Conservation (phyloP, 1,284 basidiomycete species). For the Malassezia dermatis region DNA sequence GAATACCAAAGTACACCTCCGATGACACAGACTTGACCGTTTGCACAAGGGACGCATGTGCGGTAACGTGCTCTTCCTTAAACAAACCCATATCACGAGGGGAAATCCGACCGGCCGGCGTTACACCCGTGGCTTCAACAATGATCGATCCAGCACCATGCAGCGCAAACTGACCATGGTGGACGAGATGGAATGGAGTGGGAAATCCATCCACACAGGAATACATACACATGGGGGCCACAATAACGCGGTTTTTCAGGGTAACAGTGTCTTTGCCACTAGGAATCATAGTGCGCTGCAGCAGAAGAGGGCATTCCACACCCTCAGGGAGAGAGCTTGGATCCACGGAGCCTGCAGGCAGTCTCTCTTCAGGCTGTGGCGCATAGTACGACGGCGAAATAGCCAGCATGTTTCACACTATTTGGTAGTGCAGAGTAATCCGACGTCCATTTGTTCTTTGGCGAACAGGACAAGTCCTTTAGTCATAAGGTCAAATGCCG, state of each 20-base stretch:
- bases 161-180: constrained; percentile 39
- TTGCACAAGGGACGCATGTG: constrained; percentile 61
- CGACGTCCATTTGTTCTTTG: too few relatives aligned
- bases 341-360: constrained; percentile 23
- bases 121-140: constrained; percentile 50
- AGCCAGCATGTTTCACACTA: not conserved
- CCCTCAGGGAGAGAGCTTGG: constrained; percentile 28
- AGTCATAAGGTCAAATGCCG: too few relatives aligned
- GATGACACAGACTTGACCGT: constrained; percentile 57
- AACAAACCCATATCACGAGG: constrained; percentile 63
- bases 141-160: constrained; percentile 42
- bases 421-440: too few relatives aligned
- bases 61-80: constrained; percentile 62
- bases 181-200: constrained; percentile 40
- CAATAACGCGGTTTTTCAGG: constrained; percentile 37
- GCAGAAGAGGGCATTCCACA: constrained; percentile 27
- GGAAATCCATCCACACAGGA: constrained; percentile 34
- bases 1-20: constrained; percentile 64
- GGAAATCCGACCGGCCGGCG: constrained; percentile 67
- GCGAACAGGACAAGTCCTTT: too few relatives aligned
- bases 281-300: constrained; percentile 25
- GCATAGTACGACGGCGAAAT: not conserved
- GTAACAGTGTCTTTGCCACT: constrained; percentile 14
- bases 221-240: constrained; percentile 44
- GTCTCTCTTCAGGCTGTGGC: not conserved